Evolutionary conservation across 352 stramenopile species (phyloP).

Genomic region (Phytopythium chamaehyphon): DNA sequence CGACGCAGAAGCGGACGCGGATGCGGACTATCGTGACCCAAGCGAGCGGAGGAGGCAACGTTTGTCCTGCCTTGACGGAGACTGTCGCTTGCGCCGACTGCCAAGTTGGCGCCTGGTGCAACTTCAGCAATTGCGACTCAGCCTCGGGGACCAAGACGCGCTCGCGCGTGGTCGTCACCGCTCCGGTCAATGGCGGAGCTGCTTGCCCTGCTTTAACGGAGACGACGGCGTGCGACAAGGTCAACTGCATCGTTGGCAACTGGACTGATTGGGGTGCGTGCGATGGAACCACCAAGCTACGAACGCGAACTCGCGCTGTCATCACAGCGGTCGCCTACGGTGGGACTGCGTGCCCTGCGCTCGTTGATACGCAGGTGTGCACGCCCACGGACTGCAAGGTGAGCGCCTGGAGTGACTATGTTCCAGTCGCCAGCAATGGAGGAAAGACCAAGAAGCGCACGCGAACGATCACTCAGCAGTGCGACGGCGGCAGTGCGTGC

Average conservation of each 20-base stretch:
- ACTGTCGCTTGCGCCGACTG: constrained; percentile 36
- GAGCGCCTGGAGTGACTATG: constrained; percentile 42
- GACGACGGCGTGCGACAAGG: constrained; percentile 25
- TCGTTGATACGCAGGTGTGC: constrained; percentile 35
- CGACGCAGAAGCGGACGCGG: constrained; percentile 26
- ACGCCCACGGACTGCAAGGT: constrained; percentile 44
- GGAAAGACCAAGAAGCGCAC: constrained; percentile 39
- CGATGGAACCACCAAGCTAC: constrained; percentile 36
- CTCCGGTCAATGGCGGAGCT: constrained; percentile 21
- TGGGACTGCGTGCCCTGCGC: constrained; percentile 26
- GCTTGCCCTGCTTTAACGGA: constrained; percentile 27
- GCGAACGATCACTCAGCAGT: constrained; percentile 22
- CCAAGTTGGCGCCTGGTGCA: constrained; percentile 34
- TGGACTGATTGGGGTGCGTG: constrained; percentile 44
- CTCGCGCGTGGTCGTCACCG: too few relatives aligned
- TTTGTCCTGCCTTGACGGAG: constrained; percentile 36
- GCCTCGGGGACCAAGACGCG: too few relatives aligned
- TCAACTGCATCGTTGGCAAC: constrained; percentile 37
- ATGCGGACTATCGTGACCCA: constrained; percentile 23
- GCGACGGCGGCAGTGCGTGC: constrained; percentile 38
- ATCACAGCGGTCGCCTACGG: constrained; percentile 24
- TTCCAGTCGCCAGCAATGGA: constrained; percentile 36
- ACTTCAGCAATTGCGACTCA: constrained; percentile 18
- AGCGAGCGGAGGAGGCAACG: constrained; percentile 30
- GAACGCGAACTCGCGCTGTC: constrained; percentile 36